phyloP scores from a whole-genome alignment of 345 rosid species.

The Sonneratia alba region DNA sequence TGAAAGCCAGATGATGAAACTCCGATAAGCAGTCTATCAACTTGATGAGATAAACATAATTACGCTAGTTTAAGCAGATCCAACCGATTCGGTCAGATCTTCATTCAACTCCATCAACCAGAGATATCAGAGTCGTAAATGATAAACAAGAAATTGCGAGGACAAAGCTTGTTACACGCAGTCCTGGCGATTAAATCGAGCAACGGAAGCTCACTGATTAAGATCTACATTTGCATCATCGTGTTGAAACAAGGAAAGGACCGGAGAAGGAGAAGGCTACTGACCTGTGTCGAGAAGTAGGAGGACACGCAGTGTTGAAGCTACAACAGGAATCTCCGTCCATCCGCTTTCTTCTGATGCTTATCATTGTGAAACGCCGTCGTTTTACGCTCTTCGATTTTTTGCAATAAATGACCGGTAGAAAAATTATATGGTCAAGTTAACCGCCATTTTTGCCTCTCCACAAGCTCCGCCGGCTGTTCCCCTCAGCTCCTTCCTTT shows the following conservation, averaged over 20 bases:
- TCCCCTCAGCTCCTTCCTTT: not conserved
- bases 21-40: not conserved
- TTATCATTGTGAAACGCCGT: constrained; percentile 1
- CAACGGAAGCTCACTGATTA: not conserved
- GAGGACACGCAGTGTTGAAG: not conserved
- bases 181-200: not conserved
- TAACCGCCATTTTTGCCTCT: not conserved
- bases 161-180: not conserved
- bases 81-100: not conserved
- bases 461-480: not conserved
- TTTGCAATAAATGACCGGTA: not conserved
- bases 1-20: not conserved
- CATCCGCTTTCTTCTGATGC: not conserved
- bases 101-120: not conserved
- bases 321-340: not conserved
- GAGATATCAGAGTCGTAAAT: not conserved
- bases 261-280: not conserved
- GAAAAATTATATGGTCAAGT: too few relatives aligned
- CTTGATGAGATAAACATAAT: not conserved
- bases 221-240: not conserved
- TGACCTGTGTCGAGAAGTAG: constrained; percentile 5
- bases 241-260: not conserved
- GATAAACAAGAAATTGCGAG: not conserved
- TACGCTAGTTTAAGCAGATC: not conserved
- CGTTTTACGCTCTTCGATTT: not conserved